A percentile compares a stretch with the other conserved stretches of the same genome.
These are phyloP conservation scores for Lactarius tabidus DNA, from an alignment of 768 basidiomycete species.

Conservation along the genomic window DNA sequence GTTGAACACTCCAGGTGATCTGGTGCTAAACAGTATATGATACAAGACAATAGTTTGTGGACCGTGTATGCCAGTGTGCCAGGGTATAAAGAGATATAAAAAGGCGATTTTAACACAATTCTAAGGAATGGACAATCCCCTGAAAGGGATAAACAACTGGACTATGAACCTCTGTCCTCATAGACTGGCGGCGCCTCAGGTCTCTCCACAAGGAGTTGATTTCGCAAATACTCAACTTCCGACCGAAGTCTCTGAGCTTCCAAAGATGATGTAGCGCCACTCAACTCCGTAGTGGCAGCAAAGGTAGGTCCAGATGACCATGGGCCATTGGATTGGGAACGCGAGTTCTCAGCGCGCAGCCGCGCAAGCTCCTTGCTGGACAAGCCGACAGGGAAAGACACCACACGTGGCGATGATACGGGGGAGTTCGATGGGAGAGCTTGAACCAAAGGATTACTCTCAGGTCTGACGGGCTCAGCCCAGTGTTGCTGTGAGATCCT, in stretches of 20 bases:
- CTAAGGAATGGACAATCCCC: no score
- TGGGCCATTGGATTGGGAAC: not conserved
- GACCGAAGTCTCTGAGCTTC: constrained; percentile 5
- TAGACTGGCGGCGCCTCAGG: constrained; percentile 30
- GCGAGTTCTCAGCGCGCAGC: not conserved
- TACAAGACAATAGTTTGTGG: no score
- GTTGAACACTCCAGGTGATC: no score
- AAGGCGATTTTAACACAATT: no score
- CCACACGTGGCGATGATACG: not conserved
- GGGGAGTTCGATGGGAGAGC: not conserved
- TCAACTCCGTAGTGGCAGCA: not conserved
- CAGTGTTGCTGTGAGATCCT: no score
- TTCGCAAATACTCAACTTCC: constrained; percentile 32
- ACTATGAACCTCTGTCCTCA: not conserved
- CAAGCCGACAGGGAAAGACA: constrained; percentile 1
- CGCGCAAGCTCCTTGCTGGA: constrained; percentile 14
- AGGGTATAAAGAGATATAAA: no score
- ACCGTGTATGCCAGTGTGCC: no score
- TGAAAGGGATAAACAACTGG: no score
- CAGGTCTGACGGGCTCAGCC: not conserved
- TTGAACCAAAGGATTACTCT: no score
- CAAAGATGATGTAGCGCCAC: not conserved
- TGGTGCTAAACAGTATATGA: no score
- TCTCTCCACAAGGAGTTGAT: constrained; percentile 28
- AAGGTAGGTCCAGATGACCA: not conserved